These are phyloP conservation scores for Cyclocybe aegerita DNA, from an alignment of 768 basidiomycete species.

Conservation along the genomic window DNA sequence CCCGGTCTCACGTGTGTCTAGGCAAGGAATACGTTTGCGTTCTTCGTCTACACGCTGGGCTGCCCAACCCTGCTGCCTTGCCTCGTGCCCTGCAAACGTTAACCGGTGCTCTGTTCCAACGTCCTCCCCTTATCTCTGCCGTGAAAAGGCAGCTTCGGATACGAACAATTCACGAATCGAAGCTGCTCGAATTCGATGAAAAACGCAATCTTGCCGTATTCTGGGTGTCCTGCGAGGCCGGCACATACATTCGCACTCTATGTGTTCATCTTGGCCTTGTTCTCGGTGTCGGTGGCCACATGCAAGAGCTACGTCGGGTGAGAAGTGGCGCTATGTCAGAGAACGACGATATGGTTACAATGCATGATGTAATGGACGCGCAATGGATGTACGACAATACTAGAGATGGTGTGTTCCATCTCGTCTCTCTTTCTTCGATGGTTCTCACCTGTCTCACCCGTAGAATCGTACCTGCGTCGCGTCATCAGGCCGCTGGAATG, in stretches of 20 bases:
- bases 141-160: slow-evolving; percentile 98
- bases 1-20: slow-evolving; percentile 23
- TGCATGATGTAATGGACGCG: slow-evolving; percentile 99
- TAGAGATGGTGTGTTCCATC: slow-evolving; percentile 70
- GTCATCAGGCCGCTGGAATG: slow-evolving; percentile 94
- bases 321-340: slow-evolving; percentile 96
- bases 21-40: slow-evolving; percentile 99
- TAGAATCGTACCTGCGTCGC: slow-evolving; percentile 95
- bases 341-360: slow-evolving; percentile 97
- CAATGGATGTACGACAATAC: slow-evolving; percentile 99
- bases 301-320: slow-evolving; percentile 97
- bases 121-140: slow-evolving; percentile 97
- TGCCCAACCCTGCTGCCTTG: slow-evolving; percentile 81
- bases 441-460: background rate
- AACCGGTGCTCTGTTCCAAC: slow-evolving; percentile 97
- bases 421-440: background rate
- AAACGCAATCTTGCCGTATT: slow-evolving; percentile 96
- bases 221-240: slow-evolving; percentile 99
- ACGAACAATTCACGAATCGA: slow-evolving; percentile 95
- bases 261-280: slow-evolving; percentile 96
- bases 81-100: slow-evolving; percentile 94
- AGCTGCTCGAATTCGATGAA: slow-evolving; percentile 95
- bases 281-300: slow-evolving; percentile 98
- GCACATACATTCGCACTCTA: slow-evolving; percentile 93
- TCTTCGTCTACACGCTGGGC: slow-evolving; percentile 82